Conservation (phyloP, 495 filamentous ascomycete genomes). For the Penicillium steckii region DNA sequence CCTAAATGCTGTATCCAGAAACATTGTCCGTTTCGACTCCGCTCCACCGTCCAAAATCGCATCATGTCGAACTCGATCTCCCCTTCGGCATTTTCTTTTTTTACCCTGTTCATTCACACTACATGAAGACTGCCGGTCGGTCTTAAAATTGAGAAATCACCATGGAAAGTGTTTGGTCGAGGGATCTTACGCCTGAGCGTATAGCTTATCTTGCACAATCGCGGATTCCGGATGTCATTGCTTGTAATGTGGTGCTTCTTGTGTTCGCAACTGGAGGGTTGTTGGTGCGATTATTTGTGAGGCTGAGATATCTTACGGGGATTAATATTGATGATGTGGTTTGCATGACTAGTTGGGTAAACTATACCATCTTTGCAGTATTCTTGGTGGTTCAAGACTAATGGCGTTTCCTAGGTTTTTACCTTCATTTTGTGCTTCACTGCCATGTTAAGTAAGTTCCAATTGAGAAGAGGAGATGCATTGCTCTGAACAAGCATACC, state of each 20-base stretch:
- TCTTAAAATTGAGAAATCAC: neutral
- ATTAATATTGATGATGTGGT: conserved; percentile 20
- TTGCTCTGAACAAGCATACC: too few species aligned
- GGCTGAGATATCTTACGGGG: conserved; percentile 20
- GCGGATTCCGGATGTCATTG: conserved; percentile 16
- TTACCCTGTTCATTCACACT: neutral
- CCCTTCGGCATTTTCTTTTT: neutral
- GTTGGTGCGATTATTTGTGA: conserved; percentile 17
- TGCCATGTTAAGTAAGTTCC: conserved; percentile 18
- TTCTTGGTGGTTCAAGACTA: neutral
- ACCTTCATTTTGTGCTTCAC: conserved; percentile 15
- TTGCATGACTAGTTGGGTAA: conserved; percentile 20
- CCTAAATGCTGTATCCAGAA: too few species aligned
- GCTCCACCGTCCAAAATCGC: too few species aligned
- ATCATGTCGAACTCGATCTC: too few species aligned
- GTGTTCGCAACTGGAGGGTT: conserved; percentile 12
- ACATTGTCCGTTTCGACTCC: too few species aligned
- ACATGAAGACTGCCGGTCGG: neutral
- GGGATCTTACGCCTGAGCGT: neutral
- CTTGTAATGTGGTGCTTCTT: conserved; percentile 18
- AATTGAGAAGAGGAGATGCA: neutral
- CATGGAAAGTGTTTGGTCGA: neutral
- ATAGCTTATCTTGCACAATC: conserved; percentile 3
- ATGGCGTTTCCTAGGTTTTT: conserved; percentile 14
- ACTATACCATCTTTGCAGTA: neutral